These are phyloP conservation scores for Echeveria elegans DNA, from an alignment of 164 flowering plant species.

Conservation along the genomic window DNA sequence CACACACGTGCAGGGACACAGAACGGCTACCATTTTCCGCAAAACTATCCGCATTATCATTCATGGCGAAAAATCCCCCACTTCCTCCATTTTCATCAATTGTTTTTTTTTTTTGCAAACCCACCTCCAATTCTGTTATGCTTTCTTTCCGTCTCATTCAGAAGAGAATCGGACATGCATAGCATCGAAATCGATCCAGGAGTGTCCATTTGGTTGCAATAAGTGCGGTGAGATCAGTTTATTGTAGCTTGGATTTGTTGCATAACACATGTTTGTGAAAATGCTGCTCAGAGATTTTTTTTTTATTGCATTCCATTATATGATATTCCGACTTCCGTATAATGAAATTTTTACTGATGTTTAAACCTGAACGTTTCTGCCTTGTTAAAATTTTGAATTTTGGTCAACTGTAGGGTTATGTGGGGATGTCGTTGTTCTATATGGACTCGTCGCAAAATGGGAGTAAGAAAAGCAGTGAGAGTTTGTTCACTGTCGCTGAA, in stretches of 20 bases:
- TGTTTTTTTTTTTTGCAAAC: neutral
- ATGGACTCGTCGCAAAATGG: slow-evolving; percentile 26
- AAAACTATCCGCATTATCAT: neutral
- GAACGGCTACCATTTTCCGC: neutral
- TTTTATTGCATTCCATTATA: too few relatives aligned
- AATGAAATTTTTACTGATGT: neutral
- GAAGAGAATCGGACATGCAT: neutral
- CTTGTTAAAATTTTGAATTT: neutral
- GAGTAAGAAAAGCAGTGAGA: slow-evolving; percentile 13
- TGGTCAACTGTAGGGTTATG: neutral
- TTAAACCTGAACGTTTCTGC: too few relatives aligned
- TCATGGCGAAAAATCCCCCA: neutral
- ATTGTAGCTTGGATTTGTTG: neutral
- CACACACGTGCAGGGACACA: neutral
- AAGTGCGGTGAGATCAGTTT: neutral
- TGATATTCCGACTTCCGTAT: too few relatives aligned
- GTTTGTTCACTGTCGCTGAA: slow-evolving; percentile 18
- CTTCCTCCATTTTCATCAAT: neutral
- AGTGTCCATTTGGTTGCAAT: neutral
- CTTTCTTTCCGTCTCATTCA: neutral
- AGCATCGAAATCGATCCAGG: neutral
- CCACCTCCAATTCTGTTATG: neutral
- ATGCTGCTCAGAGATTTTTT: neutral
- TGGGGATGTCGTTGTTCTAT: slow-evolving; percentile 16
- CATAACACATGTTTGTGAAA: neutral